Conservation (phyloP, 768 basidiomycete genomes). For the Rickenella mellea region DNA sequence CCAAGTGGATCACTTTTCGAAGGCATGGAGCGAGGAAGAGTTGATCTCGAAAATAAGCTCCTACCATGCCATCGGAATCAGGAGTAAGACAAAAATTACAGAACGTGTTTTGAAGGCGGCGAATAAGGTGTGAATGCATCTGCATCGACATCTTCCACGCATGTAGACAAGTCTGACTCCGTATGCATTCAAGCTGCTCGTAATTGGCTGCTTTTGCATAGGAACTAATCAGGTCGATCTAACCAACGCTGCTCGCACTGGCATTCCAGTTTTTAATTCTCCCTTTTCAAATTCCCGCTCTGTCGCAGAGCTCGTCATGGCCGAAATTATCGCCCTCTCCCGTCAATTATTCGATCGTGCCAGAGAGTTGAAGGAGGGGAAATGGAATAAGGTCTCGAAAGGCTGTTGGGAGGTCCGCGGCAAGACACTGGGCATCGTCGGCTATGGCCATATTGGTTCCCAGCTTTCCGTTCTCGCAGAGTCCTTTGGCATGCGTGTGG, state of each 20-base stretch:
- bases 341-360: constrained; percentile 88
- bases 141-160: background rate
- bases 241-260: constrained; percentile 66
- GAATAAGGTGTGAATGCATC: constrained; percentile 48
- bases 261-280: constrained; percentile 98
- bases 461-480: constrained; percentile 97
- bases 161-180: background rate
- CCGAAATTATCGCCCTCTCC: constrained; percentile 88
- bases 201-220: constrained; percentile 98
- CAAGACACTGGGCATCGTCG: constrained; percentile 95
- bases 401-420: constrained; percentile 97
- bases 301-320: constrained; percentile 94
- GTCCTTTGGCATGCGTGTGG: constrained; percentile 88
- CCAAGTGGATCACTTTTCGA: constrained; percentile 81
- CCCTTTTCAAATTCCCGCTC: constrained; percentile 99
- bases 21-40: constrained; percentile 88
- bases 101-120: constrained; percentile 81
- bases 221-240: constrained; percentile 98
- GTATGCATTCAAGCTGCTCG: constrained; percentile 60
- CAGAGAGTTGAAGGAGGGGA: constrained; percentile 76
- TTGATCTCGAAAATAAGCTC: constrained; percentile 71
- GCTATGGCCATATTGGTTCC: constrained; percentile 97
- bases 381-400: constrained; percentile 99
- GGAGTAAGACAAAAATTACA: constrained; percentile 96
- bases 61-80: constrained; percentile 94